Base-by-base conservation (phyloP, 2,329 filamentous ascomycete genomes). In the Colletotrichum shisoi region DNA sequence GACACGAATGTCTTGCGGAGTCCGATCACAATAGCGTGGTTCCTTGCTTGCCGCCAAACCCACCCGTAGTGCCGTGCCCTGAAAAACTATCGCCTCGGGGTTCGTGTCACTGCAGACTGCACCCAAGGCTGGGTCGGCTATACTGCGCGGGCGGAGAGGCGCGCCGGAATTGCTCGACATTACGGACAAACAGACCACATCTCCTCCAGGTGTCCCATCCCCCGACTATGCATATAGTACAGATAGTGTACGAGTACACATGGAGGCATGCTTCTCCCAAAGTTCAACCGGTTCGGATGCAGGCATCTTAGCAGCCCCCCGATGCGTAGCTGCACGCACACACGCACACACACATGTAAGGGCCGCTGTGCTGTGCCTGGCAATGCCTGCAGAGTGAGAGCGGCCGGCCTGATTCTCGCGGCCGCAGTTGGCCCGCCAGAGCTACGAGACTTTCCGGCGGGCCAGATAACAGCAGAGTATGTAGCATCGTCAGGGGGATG, bases 371-470 rank as follows among this genome's bases (percentile, higher is more conserved):
- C 31, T 34, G 31, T 34, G 31, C 31, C 7, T 34, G 31, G 31
- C 31, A 34, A 34, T 34, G 31, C 54, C 53, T 67, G 64, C 64
- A 67, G 48, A 40, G 11, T 24, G 53, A 63, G 53, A 40, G 13
- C 34, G 60, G 53, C 60, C 54, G 17, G 59, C 60, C 42, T 40
- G 40, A 45, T 58, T 53, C 46, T 57, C 40, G 8, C 37, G 46
- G 42, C 60, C 51, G 64, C 64, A 58, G 53, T 21, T 58, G 53
- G 53, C 64, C 60, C 46, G 59, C 27, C 59, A 58, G 21, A 57
- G 45, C 21, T 21, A 63, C 46, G 53, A 58, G 53, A 67, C 60
- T 67, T 48, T 67, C 60, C 53, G 46, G 31, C 31, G 31, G 46
- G 2, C 24, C 46, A 45, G 60, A 58, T 57, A 46, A 40, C 37